Conservation (phyloP, 257 asterid species). For the Craterostigma plantagineum region DNA sequence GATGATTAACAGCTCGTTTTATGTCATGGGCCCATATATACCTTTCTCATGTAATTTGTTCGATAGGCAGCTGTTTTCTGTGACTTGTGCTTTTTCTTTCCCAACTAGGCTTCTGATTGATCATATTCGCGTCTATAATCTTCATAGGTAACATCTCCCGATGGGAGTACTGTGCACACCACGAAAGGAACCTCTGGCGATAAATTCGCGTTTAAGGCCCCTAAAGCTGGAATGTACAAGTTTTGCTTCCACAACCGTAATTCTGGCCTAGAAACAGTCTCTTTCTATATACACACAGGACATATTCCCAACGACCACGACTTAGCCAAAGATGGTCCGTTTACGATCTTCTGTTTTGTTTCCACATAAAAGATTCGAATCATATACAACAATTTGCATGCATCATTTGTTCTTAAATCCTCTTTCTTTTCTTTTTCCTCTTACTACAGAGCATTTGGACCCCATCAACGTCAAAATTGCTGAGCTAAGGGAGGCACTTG, state of each 20-base stretch:
- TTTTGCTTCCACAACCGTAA: conserved; percentile 77
- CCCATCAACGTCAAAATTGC: conserved; percentile 78
- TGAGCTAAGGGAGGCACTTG: conserved; percentile 72
- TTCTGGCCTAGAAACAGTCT: conserved; percentile 54
- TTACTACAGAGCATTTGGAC: conserved; percentile 47
- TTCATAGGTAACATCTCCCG: conserved; percentile 55
- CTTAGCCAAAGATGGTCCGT: conserved; percentile 69
- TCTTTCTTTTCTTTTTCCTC: not conserved
- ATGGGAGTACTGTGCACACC: conserved; percentile 29
- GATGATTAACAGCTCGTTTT: too few species aligned
- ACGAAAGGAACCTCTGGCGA: conserved; percentile 53
- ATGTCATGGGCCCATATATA: too few species aligned
- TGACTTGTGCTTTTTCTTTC: not conserved
- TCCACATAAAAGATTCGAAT: not conserved
- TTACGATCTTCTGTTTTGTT: not conserved
- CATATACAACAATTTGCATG: not conserved
- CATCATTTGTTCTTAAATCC: too few species aligned
- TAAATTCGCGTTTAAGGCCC: conserved; percentile 76
- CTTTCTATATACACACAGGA: conserved; percentile 76
- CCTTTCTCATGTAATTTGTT: too few species aligned
- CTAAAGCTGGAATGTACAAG: conserved; percentile 68
- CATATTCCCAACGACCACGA: conserved; percentile 62
- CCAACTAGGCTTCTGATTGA: not conserved
- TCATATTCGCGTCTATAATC: conserved; percentile 1
- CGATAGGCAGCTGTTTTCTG: not conserved